Evolutionary conservation across 176 grass and related monocot species (phyloP).

Genomic region (Phragmites australis): DNA sequence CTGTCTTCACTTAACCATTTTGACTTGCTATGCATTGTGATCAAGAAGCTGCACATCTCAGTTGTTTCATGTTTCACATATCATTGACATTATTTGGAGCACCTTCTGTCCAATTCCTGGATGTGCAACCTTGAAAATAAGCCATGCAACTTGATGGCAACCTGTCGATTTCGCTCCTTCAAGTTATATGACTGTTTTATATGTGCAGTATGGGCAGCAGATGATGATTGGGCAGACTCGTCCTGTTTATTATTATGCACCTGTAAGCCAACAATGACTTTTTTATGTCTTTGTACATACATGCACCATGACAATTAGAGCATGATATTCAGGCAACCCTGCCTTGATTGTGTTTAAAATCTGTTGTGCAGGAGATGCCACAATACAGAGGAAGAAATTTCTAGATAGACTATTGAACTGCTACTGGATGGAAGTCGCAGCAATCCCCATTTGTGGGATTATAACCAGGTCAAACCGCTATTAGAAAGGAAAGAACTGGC

Average conservation of each 20-base stretch:
- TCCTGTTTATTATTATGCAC: conserved; percentile 66
- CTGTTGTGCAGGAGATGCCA: conserved; percentile 45
- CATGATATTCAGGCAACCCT: background rate
- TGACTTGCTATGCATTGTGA: background rate
- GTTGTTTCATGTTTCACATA: background rate
- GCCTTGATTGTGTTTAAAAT: background rate
- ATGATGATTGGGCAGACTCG: conserved; percentile 62
- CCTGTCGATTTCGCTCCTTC: background rate
- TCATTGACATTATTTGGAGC: background rate
- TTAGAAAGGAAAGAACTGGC: conserved; percentile 25
- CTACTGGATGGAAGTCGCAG: conserved; percentile 2
- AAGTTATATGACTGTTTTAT: background rate
- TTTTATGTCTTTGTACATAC: background rate
- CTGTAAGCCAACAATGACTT: conserved; percentile 41
- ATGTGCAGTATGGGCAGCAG: conserved; percentile 73
- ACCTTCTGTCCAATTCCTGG: background rate
- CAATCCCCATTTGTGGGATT: conserved; percentile 16
- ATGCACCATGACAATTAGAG: background rate
- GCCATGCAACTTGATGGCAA: too few species aligned
- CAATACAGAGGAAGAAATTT: conserved; percentile 69
- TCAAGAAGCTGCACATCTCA: background rate
- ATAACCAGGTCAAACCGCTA: conserved; percentile 32
- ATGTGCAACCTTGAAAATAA: too few species aligned
- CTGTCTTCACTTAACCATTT: background rate
- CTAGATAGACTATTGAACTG: conserved; percentile 39